These are phyloP conservation scores for Agastache rugosa DNA, from an alignment of 257 asterid species.

Conservation along the genomic window DNA sequence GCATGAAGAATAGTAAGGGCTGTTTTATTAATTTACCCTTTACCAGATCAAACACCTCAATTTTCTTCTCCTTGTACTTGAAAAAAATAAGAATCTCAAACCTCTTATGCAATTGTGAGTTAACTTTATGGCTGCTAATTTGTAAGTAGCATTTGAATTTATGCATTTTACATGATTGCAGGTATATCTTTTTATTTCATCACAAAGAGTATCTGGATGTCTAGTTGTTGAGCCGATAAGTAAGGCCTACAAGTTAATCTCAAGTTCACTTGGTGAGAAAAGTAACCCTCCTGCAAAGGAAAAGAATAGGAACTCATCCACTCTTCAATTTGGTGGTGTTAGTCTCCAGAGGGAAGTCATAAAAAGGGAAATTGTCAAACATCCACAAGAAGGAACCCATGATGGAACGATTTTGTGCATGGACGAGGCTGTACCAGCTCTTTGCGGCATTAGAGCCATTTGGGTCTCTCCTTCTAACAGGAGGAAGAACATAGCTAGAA, in stretches of 20 bases:
- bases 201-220: conserved; percentile 74
- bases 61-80: conserved; percentile 9
- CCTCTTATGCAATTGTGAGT: not conserved
- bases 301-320: conserved; percentile 41
- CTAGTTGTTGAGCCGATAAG: conserved; percentile 68
- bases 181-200: conserved; percentile 73
- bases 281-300: conserved; percentile 36
- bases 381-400: conserved; percentile 40
- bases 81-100: conserved; percentile 2
- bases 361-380: conserved; percentile 45
- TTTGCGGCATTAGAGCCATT: conserved; percentile 87
- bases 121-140: not conserved
- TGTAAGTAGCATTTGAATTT: not conserved
- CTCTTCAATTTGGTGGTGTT: conserved; percentile 75
- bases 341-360: conserved; percentile 68
- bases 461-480: conserved; percentile 84
- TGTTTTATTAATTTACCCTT: conserved; percentile 1
- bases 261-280: conserved; percentile 40
- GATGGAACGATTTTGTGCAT: conserved; percentile 60
- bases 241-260: conserved; percentile 58
- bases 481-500: conserved; percentile 75
- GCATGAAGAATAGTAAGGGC: conserved; percentile 9
- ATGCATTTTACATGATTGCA: conserved; percentile 39
- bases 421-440: conserved; percentile 63
- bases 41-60: not conserved